Evolutionary conservation across 345 rosid genomes (phyloP), one percentile per base, ranked within the genome.

Genomic region (Eucalyptus erythrocorys): DNA sequence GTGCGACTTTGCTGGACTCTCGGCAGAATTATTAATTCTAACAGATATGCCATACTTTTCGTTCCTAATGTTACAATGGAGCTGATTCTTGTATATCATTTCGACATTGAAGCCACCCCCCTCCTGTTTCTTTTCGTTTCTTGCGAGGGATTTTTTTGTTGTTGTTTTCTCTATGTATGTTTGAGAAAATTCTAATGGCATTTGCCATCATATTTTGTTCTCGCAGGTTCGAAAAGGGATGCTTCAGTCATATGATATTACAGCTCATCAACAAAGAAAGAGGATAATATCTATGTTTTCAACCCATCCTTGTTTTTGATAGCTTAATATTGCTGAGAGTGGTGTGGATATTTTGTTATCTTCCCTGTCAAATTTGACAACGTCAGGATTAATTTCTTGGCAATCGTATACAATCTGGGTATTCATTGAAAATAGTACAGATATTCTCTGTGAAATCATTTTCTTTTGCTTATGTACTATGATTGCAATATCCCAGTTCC

Each of bases 241-340:
- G 97, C 89, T 96, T 86, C 87, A 92, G 86, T 93, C 92, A 80
- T 96, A 96, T 91, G 90, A 87, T 89, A 90, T 90, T 64, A 85
- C 84, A 82, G 88, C 86, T 90, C 90, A 57, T n/a, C n/a, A n/a
- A 30, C 90, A 45, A 48, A 88, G 91, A 88, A 93, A 88, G 92
- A 92, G 87, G 90, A 85, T 92, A 89, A 95, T 89, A 88, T 85
- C 90, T 48, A 50, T 90, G 87, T 92, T 94, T 91, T 90, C 93
- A 42, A 93, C 94, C 24, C 89, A 90, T 86, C 99, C 99, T 37
- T 93, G 91, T 88, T 90, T 94, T 91, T 99, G 98, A 86, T 91
- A 96, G 88, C 92, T 97, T 87, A 96, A 95, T 92, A 92, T 96
- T 88, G 99, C 97, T 90, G 99, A 96, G 94, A 97, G 99, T 93